These are phyloP conservation scores for Eucalyptus shirleyi DNA, from an alignment of 345 rosid genomes.

Conservation along the genomic window DNA sequence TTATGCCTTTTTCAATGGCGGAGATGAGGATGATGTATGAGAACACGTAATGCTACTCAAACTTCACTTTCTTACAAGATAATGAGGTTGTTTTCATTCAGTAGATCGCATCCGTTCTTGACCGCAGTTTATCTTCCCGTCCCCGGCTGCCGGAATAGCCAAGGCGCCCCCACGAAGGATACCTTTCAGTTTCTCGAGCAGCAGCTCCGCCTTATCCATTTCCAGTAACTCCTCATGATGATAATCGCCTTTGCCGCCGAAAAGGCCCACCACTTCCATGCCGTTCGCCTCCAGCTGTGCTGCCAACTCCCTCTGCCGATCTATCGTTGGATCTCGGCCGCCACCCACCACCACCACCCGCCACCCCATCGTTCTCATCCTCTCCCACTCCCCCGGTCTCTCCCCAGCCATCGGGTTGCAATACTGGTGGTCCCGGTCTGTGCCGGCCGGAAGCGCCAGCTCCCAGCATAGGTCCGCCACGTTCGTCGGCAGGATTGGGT, in stretches of 20 bases:
- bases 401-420: conserved; percentile 15
- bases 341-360: conserved; percentile 5
- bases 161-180: neutral
- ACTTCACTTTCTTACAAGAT: neutral
- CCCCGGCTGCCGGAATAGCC: neutral
- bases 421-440: conserved; percentile 22
- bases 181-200: neutral
- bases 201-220: neutral
- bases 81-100: neutral
- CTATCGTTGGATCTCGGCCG: conserved; percentile 4
- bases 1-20: neutral
- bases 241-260: neutral
- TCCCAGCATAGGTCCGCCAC: conserved; percentile 16
- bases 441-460: conserved; percentile 14
- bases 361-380: neutral
- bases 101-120: neutral
- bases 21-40: neutral
- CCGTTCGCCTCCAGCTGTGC: neutral
- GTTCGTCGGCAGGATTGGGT: conserved; percentile 3
- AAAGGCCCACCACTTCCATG: conserved; percentile 7
- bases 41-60: neutral
- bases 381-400: neutral
- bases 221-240: neutral
- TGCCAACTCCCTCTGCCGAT: conserved; percentile 8
- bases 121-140: neutral